Conservation (phyloP, 345 rosid genomes). For the Noccaea bulbosa region DNA sequence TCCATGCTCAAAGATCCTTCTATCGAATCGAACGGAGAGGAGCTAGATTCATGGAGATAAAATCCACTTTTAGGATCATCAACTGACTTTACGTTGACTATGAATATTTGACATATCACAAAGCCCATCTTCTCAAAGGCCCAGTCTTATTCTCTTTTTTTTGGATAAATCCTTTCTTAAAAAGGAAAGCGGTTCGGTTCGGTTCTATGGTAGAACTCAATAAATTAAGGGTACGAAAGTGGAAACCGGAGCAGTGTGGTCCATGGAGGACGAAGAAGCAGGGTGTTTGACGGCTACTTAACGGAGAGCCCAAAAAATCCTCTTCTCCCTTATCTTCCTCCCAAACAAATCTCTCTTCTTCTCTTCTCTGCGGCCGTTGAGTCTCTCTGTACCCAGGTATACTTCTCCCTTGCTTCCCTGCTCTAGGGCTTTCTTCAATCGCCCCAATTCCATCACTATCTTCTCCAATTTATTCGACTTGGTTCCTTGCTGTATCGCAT, state of each 20-base stretch:
- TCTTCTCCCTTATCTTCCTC: slow-evolving; percentile 43
- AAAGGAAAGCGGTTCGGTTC: slow-evolving; percentile 18
- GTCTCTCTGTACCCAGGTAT: slow-evolving; percentile 30
- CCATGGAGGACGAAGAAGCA: slow-evolving; percentile 28
- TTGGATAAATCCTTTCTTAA: not conserved
- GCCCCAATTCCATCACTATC: slow-evolving; percentile 14
- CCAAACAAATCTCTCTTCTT: slow-evolving; percentile 15
- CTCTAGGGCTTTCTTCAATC: slow-evolving; percentile 36
- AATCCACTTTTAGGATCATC: no score
- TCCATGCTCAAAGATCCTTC: no score
- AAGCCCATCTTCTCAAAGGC: slow-evolving; percentile 10
- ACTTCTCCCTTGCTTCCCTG: slow-evolving; percentile 20
- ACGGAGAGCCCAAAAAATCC: slow-evolving; percentile 32
- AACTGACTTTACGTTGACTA: not conserved
- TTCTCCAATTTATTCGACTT: slow-evolving; percentile 24
- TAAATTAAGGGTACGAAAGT: slow-evolving; percentile 10
- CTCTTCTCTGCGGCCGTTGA: slow-evolving; percentile 18
- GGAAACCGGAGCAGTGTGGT: slow-evolving; percentile 32
- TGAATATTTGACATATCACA: not conserved
- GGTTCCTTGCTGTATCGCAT: slow-evolving; percentile 27
- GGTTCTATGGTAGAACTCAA: slow-evolving; percentile 17
- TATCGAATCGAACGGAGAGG: no score
- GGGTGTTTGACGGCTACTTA: slow-evolving; percentile 46
- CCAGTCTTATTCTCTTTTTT: slow-evolving; percentile 3
- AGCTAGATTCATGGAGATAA: no score